phyloP scores from a whole-genome alignment of 2,329 filamentous ascomycete genomes.

The Colletotrichum tropicale region DNA sequence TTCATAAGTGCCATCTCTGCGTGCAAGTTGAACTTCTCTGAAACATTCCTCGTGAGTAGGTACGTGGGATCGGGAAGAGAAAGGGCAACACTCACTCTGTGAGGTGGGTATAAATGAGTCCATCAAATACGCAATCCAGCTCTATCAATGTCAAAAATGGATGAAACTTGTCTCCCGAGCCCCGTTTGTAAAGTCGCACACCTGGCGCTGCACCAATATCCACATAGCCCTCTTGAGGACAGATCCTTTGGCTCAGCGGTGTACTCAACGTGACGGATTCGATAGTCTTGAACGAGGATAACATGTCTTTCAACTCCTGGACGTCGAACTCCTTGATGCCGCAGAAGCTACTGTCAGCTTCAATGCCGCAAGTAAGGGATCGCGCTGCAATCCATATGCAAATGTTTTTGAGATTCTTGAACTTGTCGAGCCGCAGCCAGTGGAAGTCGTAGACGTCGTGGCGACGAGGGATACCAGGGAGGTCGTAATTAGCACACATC shows the following conservation, averaged over 20 bases:
- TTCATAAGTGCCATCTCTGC: not conserved
- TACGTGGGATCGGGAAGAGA: not conserved
- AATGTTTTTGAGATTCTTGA: not conserved
- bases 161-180: not conserved
- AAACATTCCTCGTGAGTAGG: not conserved
- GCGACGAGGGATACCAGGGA: not conserved
- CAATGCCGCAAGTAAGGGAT: not conserved
- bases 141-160: not conserved
- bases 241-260: not conserved
- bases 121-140: not conserved
- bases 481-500: not conserved
- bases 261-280: not conserved
- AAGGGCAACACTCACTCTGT: not conserved
- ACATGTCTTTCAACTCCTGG: not conserved
- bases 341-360: not conserved
- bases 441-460: constrained; percentile 4
- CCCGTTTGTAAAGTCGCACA: not conserved
- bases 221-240: not conserved
- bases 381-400: not conserved
- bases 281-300: not conserved
- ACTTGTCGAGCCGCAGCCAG: not conserved
- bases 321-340: not conserved
- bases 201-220: not conserved
- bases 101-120: not conserved
- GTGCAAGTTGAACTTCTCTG: not conserved